Percentiles rank a stretch among this genome's conserved stretches.
These are phyloP conservation scores for Gonium pectorale DNA, from an alignment of 139 green algal genomes.

Conservation along the genomic window DNA sequence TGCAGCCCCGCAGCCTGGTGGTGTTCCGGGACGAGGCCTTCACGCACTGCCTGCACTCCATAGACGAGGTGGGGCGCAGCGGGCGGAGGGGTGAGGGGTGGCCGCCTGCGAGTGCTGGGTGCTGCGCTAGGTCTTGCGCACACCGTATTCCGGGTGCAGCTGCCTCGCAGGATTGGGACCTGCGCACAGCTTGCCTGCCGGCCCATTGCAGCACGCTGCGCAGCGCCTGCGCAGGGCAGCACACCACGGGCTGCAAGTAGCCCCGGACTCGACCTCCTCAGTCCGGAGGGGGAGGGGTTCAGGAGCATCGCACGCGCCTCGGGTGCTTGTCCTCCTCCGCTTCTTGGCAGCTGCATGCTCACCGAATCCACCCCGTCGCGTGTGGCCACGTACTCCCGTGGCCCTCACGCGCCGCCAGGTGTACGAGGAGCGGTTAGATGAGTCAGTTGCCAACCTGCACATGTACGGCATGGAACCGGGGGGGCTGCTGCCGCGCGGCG, in stretches of 20 bases:
- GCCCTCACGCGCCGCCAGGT: constrained; percentile 35
- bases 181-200: too few relatives aligned
- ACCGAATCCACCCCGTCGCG: background rate
- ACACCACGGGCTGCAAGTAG: too few relatives aligned
- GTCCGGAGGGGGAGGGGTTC: too few relatives aligned
- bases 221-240: too few relatives aligned
- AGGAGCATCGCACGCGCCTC: background rate
- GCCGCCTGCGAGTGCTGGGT: too few relatives aligned
- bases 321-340: background rate
- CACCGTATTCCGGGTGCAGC: too few relatives aligned
- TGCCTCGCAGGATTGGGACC: too few relatives aligned
- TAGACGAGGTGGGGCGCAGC: constrained; percentile 58
- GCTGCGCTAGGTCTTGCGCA: too few relatives aligned
- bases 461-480: constrained; percentile 14
- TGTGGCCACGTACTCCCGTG: background rate
- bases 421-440: constrained; percentile 50
- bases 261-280: too few relatives aligned
- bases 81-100: background rate
- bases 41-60: constrained; percentile 70
- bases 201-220: too few relatives aligned
- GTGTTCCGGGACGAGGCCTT: constrained; percentile 73
- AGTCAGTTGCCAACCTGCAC: constrained; percentile 45
- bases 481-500: constrained; percentile 17
- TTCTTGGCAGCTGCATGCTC: background rate
- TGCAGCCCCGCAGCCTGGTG: constrained; percentile 71